Conservation (phyloP, 306 rosid genomes). For the Argentina anserina region DNA sequence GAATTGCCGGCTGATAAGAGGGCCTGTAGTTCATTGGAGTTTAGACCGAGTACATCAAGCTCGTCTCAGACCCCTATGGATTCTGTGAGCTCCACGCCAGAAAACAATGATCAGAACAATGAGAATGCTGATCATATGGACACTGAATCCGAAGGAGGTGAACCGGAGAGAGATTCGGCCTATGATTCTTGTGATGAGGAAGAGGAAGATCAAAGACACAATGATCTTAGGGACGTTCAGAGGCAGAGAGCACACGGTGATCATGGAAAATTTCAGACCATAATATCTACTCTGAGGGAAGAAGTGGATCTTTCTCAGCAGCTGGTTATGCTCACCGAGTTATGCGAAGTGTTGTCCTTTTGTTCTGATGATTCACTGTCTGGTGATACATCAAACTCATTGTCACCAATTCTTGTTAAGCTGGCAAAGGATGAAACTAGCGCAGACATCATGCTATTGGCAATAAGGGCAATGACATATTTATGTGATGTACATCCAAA, state of each 20-base stretch:
- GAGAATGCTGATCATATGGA: constrained; percentile 73
- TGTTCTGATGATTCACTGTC: constrained; percentile 87
- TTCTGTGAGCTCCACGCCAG: constrained; percentile 41
- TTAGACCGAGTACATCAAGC: constrained; percentile 79
- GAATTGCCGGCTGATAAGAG: constrained; percentile 91
- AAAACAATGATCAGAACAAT: constrained; percentile 54
- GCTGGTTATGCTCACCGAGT: constrained; percentile 63
- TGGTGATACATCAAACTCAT: constrained; percentile 57
- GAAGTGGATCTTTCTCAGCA: constrained; percentile 68
- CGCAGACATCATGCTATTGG: constrained; percentile 70
- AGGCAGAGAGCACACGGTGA: constrained; percentile 68
- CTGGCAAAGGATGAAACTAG: constrained; percentile 62
- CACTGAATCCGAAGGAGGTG: constrained; percentile 89
- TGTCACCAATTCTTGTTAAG: constrained; percentile 77
- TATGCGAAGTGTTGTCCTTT: constrained; percentile 84
- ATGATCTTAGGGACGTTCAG: constrained; percentile 60
- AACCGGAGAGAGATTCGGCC: constrained; percentile 76
- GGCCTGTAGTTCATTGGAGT: constrained; percentile 78
- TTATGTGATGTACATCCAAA: constrained; percentile 82
- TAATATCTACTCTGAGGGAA: constrained; percentile 63
- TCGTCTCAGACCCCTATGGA: constrained; percentile 58
- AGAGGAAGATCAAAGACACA: constrained; percentile 65
- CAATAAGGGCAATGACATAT: constrained; percentile 92
- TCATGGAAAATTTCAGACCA: constrained; percentile 70
- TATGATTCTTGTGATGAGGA: constrained; percentile 94